Conservation (phyloP, 345 rosid species). For the Clausena lansium region DNA sequence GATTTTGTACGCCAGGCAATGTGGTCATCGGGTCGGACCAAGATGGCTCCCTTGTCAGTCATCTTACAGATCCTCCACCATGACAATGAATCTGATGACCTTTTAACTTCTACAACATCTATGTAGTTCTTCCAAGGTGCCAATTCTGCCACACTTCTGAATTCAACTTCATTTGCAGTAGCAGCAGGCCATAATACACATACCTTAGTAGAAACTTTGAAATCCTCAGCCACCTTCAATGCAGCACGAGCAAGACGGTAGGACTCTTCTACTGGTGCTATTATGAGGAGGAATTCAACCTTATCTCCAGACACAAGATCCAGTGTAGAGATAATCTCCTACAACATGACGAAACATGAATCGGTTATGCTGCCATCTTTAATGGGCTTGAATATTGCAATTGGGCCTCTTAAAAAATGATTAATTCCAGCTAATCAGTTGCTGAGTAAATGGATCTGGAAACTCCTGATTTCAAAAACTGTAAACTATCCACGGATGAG, state of each 20-base stretch:
- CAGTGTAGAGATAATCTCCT: constrained; percentile 63
- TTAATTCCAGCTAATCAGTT: constrained; percentile 1
- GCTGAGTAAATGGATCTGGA: not conserved
- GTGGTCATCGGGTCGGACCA: constrained; percentile 85
- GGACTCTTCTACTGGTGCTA: constrained; percentile 63
- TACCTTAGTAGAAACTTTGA: constrained; percentile 43
- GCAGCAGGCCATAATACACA: constrained; percentile 69
- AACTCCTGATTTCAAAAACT: not conserved
- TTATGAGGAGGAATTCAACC: constrained; percentile 78
- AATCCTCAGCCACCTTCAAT: constrained; percentile 54
- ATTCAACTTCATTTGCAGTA: constrained; percentile 17
- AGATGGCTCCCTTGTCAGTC: constrained; percentile 64
- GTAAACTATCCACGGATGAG: not conserved
- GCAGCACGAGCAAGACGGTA: constrained; percentile 65
- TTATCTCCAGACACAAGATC: constrained; percentile 66
- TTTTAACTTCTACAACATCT: constrained; percentile 57
- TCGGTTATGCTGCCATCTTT: not conserved
- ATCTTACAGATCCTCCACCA: constrained; percentile 84
- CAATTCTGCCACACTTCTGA: constrained; percentile 42
- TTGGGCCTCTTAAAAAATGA: not conserved
- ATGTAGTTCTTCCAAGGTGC: constrained; percentile 60
- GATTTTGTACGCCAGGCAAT: constrained; percentile 73
- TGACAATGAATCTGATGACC: constrained; percentile 34
- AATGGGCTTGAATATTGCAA: not conserved
- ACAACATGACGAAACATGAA: constrained; percentile 5